phyloP scores from a whole-genome alignment of 495 filamentous ascomycete species.

The Penicillium verhagenii region DNA sequence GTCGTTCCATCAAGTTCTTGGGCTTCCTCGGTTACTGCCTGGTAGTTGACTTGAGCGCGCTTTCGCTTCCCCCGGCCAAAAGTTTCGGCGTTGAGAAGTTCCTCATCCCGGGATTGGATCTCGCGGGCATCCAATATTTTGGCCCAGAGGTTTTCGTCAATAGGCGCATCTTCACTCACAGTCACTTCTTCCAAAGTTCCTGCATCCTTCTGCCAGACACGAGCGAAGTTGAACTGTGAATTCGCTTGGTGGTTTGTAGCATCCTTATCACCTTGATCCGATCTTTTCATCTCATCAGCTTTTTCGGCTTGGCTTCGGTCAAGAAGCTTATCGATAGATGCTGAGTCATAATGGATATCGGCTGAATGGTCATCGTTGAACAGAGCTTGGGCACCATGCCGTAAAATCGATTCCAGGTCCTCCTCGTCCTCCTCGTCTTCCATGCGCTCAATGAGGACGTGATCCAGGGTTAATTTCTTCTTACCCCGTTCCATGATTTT shows the following conservation, averaged over 20 bases:
- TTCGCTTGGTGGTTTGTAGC: no score
- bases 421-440: slow-evolving; percentile 72
- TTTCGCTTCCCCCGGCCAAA: slow-evolving; percentile 81
- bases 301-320: slow-evolving; percentile 82
- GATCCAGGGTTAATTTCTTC: slow-evolving; percentile 91
- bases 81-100: slow-evolving; percentile 58
- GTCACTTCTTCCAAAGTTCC: slow-evolving; percentile 58
- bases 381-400: slow-evolving; percentile 81
- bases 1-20: slow-evolving; percentile 8
- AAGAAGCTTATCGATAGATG: slow-evolving; percentile 80
- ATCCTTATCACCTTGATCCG: slow-evolving; percentile 38
- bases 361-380: slow-evolving; percentile 69
- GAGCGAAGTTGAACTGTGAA: slow-evolving; percentile 78
- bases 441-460: slow-evolving; percentile 89
- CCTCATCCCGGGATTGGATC: slow-evolving; percentile 67
- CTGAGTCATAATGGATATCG: slow-evolving; percentile 74
- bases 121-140: slow-evolving; percentile 82
- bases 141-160: slow-evolving; percentile 77
- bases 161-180: slow-evolving; percentile 42
- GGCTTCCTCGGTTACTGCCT: slow-evolving; percentile 14
- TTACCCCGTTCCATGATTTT: slow-evolving; percentile 95
- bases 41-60: slow-evolving; percentile 46
- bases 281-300: slow-evolving; percentile 44
- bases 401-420: slow-evolving; percentile 85
- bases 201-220: slow-evolving; percentile 88